Conservation (phyloP, 2,329 filamentous ascomycete genomes). For the Endocalyx cinctus region DNA sequence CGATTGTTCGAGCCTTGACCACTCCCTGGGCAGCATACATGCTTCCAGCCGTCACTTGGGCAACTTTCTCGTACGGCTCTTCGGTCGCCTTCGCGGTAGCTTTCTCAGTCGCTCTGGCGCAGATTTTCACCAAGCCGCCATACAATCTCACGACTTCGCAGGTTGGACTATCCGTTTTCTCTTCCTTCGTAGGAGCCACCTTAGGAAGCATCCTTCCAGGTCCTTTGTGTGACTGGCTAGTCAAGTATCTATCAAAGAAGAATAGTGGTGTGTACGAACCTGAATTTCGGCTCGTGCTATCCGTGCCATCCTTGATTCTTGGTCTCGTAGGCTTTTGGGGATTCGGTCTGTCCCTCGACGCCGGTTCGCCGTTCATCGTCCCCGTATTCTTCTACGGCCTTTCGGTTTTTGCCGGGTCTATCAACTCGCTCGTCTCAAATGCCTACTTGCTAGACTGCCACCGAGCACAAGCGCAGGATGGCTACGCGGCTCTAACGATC, state of each 20-base stretch:
- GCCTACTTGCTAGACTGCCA: slow-evolving; percentile 31
- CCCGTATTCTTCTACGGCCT: slow-evolving; percentile 22
- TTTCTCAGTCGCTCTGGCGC: too few species aligned
- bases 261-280: slow-evolving; percentile 52
- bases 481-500: slow-evolving; percentile 22
- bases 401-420: slow-evolving; percentile 18
- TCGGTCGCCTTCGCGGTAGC: too few species aligned
- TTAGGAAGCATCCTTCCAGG: slow-evolving; percentile 55
- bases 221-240: slow-evolving; percentile 51
- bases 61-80: too few species aligned
- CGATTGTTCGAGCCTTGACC: too few species aligned
- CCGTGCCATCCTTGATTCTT: slow-evolving; percentile 26
- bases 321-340: slow-evolving; percentile 32
- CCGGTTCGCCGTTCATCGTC: slow-evolving; percentile 17
- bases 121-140: slow-evolving; percentile 39
- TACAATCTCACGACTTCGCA: slow-evolving; percentile 51
- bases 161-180: slow-evolving; percentile 55
- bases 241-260: slow-evolving; percentile 49
- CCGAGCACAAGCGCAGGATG: slow-evolving; percentile 27
- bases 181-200: slow-evolving; percentile 48
- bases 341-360: slow-evolving; percentile 29
- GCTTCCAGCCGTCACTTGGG: too few species aligned
- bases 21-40: too few species aligned
- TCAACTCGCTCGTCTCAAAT: slow-evolving; percentile 28
- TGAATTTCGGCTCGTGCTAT: slow-evolving; percentile 35